These are phyloP conservation scores for Yamadazyma mexicana DNA, from an alignment of 1,139 yeast genomes.

Conservation along the genomic window DNA sequence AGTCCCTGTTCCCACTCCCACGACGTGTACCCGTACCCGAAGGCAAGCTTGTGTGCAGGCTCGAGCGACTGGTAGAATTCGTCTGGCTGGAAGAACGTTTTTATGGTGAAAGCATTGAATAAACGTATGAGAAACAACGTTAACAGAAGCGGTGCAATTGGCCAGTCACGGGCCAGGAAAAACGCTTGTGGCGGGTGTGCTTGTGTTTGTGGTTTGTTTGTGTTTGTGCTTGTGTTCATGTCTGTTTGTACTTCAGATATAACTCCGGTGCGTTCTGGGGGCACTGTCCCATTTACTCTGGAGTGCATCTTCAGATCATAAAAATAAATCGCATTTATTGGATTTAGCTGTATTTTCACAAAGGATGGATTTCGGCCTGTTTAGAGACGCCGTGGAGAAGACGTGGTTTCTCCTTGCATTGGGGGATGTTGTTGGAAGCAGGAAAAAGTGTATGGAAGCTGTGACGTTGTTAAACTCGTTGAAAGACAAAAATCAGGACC, in stretches of 20 bases:
- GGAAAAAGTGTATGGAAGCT: slow-evolving; percentile 22
- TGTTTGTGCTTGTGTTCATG: not conserved
- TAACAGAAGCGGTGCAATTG: not conserved
- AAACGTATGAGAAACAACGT: slow-evolving; percentile 36
- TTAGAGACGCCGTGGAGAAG: slow-evolving; percentile 1
- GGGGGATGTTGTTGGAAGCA: slow-evolving; percentile 16
- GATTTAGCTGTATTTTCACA: not conserved
- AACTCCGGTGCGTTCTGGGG: no score
- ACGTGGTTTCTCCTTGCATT: slow-evolving; percentile 9
- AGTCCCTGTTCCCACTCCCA: slow-evolving; percentile 92
- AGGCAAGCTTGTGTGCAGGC: slow-evolving; percentile 78
- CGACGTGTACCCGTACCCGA: slow-evolving; percentile 80
- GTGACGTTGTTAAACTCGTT: slow-evolving; percentile 26
- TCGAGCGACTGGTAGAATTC: slow-evolving; percentile 93
- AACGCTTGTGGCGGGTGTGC: not conserved
- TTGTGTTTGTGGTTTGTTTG: not conserved
- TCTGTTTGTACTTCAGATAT: no score
- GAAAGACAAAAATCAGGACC: slow-evolving; percentile 12
- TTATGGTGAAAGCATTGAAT: slow-evolving; percentile 60
- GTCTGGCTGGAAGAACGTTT: slow-evolving; percentile 92
- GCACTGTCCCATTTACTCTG: not conserved
- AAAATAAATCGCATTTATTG: slow-evolving; percentile 1
- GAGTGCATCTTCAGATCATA: not conserved
- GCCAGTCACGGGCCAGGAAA: not conserved
- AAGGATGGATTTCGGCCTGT: not conserved